These are phyloP conservation scores for Hippophae rhamnoides DNA, from an alignment of 306 rosid species.

Conservation along the genomic window DNA sequence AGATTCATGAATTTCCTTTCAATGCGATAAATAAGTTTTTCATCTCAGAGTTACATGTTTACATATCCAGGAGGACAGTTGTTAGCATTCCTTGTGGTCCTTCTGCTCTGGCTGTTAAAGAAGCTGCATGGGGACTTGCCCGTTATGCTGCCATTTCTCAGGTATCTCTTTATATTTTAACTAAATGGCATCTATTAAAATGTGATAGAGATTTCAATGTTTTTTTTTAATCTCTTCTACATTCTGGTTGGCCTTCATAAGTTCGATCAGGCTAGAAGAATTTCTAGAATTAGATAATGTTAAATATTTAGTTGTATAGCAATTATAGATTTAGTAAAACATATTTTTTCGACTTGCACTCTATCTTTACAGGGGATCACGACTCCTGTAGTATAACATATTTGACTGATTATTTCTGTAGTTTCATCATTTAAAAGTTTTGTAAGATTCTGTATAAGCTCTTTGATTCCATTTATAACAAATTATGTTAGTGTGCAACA, in stretches of 20 bases:
- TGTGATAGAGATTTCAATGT: no score
- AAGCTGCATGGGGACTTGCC: constrained; percentile 99
- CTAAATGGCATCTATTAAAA: no score
- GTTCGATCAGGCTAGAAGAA: no score
- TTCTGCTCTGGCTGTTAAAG: constrained; percentile 92
- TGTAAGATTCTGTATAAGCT: neutral
- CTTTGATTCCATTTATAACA: no score
- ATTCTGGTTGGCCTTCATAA: no score
- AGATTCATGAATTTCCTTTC: neutral
- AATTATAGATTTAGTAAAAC: neutral
- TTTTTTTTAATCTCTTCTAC: no score
- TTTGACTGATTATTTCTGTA: no score
- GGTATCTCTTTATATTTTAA: constrained; percentile 22
- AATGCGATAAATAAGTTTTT: neutral
- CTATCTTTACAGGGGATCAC: neutral
- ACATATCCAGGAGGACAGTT: constrained; percentile 65
- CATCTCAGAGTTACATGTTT: constrained; percentile 6
- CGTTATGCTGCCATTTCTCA: constrained; percentile 98
- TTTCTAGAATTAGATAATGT: no score
- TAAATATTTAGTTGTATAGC: neutral
- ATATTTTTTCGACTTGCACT: neutral
- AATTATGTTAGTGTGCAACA: no score
- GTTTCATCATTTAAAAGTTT: no score
- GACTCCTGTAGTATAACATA: no score
- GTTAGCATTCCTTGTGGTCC: constrained; percentile 95